A percentile compares a stretch with the other conserved stretches of the same genome.
phyloP scores from a whole-genome alignment of 163 green algal species.

The Coccomyxa subellipsoidea region DNA sequence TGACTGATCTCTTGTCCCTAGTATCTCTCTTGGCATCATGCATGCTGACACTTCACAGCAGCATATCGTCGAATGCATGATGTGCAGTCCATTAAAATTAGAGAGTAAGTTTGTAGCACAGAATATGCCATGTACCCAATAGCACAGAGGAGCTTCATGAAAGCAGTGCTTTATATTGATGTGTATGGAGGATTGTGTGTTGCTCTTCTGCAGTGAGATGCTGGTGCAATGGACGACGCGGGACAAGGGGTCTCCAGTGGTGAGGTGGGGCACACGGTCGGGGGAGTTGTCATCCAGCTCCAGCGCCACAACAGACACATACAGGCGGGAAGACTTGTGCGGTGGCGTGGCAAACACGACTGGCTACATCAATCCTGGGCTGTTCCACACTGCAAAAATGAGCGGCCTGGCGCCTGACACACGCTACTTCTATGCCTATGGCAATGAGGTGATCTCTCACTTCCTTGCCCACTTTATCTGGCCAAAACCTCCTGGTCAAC shows the following conservation, averaged over 20 bases:
- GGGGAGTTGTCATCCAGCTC: conserved; percentile 2
- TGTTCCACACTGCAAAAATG: conserved; percentile 27
- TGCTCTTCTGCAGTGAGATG: conserved; percentile 52
- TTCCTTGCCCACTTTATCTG: neutral
- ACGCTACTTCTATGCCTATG: conserved; percentile 34
- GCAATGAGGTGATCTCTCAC: conserved; percentile 21
- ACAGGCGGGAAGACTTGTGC: conserved; percentile 28
- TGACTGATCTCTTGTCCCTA: no score
- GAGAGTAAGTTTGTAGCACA: no score
- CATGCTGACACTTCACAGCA: no score
- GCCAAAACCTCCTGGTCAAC: neutral
- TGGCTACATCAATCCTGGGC: conserved; percentile 35
- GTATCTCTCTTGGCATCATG: no score
- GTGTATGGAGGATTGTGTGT: no score
- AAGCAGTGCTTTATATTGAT: no score
- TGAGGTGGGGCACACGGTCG: conserved; percentile 25
- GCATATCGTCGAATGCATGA: no score
- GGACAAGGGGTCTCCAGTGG: conserved; percentile 24
- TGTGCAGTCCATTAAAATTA: no score
- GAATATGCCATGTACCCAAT: no score
- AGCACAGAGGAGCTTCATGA: neutral
- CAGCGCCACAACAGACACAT: conserved; percentile 5
- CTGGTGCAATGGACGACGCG: conserved; percentile 49
- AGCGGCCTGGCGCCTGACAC: conserved; percentile 18
- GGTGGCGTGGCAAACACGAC: conserved; percentile 9